These are phyloP conservation scores for Lepidium aucheri DNA, from an alignment of 345 rosid genomes.

Conservation along the genomic window DNA sequence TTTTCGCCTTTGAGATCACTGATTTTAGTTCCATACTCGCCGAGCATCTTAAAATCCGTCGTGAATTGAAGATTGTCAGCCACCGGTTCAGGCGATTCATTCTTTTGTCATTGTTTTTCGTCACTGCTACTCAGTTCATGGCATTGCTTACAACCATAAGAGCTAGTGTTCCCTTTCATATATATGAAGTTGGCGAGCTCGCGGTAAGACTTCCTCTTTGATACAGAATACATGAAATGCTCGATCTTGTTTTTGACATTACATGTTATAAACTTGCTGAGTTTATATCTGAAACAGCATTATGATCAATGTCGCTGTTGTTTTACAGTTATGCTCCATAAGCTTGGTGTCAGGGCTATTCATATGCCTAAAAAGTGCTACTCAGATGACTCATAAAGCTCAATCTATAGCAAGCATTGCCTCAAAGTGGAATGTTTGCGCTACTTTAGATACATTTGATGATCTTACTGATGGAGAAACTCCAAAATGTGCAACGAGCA, in stretches of 20 bases:
- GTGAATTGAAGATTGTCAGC: conserved; percentile 67
- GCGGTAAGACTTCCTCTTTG: conserved; percentile 38
- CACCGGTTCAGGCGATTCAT: conserved; percentile 69
- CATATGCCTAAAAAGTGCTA: conserved; percentile 76
- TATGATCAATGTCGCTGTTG: not conserved
- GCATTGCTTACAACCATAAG: conserved; percentile 52
- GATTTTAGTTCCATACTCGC: conserved; percentile 53
- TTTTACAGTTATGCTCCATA: conserved; percentile 62
- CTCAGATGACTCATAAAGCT: conserved; percentile 74
- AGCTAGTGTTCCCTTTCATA: conserved; percentile 45
- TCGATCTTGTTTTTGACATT: no score
- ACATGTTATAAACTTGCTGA: not conserved
- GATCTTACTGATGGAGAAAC: conserved; percentile 49
- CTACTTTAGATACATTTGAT: conserved; percentile 57
- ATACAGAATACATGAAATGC: no score
- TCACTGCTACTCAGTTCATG: conserved; percentile 71
- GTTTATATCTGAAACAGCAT: not conserved
- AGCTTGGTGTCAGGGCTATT: conserved; percentile 72
- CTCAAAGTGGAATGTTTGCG: conserved; percentile 76
- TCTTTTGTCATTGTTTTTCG: conserved; percentile 45
- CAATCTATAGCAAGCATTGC: conserved; percentile 74
- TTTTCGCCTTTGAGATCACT: conserved; percentile 54
- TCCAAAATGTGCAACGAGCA: conserved; percentile 29
- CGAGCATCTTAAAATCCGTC: conserved; percentile 58
- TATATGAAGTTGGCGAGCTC: conserved; percentile 81